Evolutionary conservation across 148 eudicot genomes (phyloP).

Genomic region (Rhododendron williamsianum): DNA sequence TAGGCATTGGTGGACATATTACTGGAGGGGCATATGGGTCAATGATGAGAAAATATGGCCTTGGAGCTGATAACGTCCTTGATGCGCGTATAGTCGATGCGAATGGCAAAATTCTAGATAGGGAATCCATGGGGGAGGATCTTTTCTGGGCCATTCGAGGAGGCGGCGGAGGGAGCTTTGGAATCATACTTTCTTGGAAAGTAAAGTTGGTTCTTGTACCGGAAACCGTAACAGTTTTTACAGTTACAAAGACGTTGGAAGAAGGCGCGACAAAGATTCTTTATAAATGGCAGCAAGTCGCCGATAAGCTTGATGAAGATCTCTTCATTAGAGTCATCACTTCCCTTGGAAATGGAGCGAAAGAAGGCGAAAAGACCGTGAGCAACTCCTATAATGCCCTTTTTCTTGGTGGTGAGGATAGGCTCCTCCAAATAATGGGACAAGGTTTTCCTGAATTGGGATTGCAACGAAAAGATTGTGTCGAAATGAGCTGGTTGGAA

Average conservation of each 20-base stretch:
- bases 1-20: constrained; percentile 1
- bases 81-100: background rate
- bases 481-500: constrained; percentile 1
- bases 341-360: background rate
- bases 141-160: background rate
- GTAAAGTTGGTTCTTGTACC: background rate
- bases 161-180: background rate
- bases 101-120: background rate
- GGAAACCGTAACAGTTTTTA: background rate
- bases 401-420: background rate
- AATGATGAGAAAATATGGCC: constrained; percentile 2
- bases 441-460: background rate
- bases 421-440: background rate
- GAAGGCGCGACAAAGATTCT: constrained; percentile 1
- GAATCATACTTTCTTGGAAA: background rate
- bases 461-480: background rate
- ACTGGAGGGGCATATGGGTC: background rate
- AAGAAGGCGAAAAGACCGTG: background rate
- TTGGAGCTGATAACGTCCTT: background rate
- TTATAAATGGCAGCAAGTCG: background rate
- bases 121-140: constrained; percentile 5
- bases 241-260: background rate
- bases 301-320: background rate
- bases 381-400: background rate
- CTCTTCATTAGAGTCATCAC: background rate